Base-by-base conservation (phyloP, 1,284 basidiomycete species). In the Tilletia caries region DNA sequence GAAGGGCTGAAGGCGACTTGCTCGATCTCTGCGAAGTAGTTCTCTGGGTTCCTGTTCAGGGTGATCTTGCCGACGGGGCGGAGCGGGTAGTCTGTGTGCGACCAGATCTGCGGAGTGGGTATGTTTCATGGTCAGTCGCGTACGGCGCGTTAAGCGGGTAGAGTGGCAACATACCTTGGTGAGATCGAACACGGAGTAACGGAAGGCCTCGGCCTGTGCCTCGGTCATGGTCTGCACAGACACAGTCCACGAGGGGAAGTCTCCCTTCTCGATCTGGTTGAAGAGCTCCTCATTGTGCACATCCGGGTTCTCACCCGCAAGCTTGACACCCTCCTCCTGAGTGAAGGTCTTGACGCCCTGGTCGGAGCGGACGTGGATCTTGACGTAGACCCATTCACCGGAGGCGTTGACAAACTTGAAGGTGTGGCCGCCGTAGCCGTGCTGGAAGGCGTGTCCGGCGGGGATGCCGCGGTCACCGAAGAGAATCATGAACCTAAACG, bases 401-500 rank as follows among this genome's bases (percentile, higher is more conserved):
- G 92, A 87, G 25, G 87, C 87, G 84, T 93, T 93, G 83, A 91
- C 87, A 83, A 92, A 88, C 86, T 95, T 95, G 87, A 88, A 90
- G n/a, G 93, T 91, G 86, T 96, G 93, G 5, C 94, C 93, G 60
- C 90, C 91, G 87, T 93, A 96, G 37, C 37, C 93, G 85, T 96
- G 91, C 58, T 69, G 73, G 68, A 67, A 65, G 25, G 68, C 64
- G 25, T 86, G 92, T 33, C 91, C 91, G 75, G 91, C 88, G 23
- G 94, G 93, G 67, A 91, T 94, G 70, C 93, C 95, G 80, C 93
- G 92, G 85, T 96, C 94, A 20, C 82, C 82, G 87, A 92, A 92
- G 71, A 93, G 88, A 75, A 91, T 91, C 89, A 93, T 89, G 81
- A 95, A 88, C 84, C 37, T 41, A 15, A 41, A 41, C 37, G 37